phyloP scores from a whole-genome alignment of 495 filamentous ascomycete genomes.

The Lineolata rhizophorae region DNA sequence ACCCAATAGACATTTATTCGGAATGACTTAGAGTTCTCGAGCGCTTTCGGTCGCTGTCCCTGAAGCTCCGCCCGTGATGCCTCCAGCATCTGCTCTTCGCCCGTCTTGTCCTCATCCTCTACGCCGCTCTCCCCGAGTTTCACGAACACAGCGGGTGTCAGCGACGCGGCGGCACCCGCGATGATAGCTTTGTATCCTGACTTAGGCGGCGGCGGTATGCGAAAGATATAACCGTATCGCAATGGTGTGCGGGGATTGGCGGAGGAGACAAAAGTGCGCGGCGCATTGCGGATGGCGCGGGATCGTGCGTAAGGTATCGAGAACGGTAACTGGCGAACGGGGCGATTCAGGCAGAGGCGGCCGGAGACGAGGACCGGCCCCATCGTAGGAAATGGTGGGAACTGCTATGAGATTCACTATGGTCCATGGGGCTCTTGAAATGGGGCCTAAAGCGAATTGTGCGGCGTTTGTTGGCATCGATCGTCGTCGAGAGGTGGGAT shows the following conservation, averaged over 20 bases:
- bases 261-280: slow-evolving; percentile 3
- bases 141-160: slow-evolving; percentile 51
- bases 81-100: slow-evolving; percentile 69
- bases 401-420: too few relatives aligned
- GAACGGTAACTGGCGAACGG: slow-evolving; percentile 8
- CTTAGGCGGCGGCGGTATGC: not conserved
- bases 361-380: slow-evolving; percentile 29
- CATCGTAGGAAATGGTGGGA: too few relatives aligned
- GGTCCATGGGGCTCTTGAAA: too few relatives aligned
- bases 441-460: too few relatives aligned
- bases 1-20: slow-evolving; percentile 34
- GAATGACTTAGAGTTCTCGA: slow-evolving; percentile 30
- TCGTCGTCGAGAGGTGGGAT: too few relatives aligned
- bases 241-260: not conserved
- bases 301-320: slow-evolving; percentile 3
- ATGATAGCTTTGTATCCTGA: not conserved
- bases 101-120: slow-evolving; percentile 32
- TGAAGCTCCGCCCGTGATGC: slow-evolving; percentile 54
- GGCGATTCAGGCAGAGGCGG: slow-evolving; percentile 28
- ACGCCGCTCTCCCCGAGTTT: slow-evolving; percentile 43
- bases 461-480: too few relatives aligned
- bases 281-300: slow-evolving; percentile 17
- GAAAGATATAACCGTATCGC: not conserved
- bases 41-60: slow-evolving; percentile 37
- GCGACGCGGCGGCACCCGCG: slow-evolving; percentile 15